Evolutionary conservation across 768 basidiomycete species (phyloP).

Genomic region (Astraeus odoratus): DNA sequence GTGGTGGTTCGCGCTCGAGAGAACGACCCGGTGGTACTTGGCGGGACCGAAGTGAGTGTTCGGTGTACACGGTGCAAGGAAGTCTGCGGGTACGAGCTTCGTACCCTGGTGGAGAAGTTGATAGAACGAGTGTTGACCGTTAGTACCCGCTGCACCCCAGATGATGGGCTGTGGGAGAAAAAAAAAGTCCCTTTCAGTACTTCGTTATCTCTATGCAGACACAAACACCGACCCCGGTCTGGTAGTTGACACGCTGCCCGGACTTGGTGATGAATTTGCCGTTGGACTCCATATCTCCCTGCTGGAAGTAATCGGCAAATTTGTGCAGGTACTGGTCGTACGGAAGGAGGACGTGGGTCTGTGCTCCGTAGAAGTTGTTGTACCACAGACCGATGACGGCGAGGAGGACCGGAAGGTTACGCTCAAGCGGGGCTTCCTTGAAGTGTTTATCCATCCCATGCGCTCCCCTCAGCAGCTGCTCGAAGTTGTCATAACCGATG

Average conservation of each 20-base stretch:
- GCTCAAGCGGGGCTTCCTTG: slow-evolving; percentile 76
- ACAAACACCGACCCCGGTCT: slow-evolving; percentile 74
- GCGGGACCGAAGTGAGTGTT: slow-evolving; percentile 85
- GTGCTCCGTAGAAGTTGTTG: slow-evolving; percentile 96
- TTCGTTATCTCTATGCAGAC: background rate
- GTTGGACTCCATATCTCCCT: slow-evolving; percentile 99
- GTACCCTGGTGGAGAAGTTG: slow-evolving; percentile 95
- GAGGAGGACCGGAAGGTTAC: slow-evolving; percentile 88
- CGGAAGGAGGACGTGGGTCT: slow-evolving; percentile 91
- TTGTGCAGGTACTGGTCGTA: slow-evolving; percentile 99
- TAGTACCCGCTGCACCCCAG: slow-evolving; percentile 98
- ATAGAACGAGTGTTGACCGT: slow-evolving; percentile 99
- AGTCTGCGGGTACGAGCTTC: slow-evolving; percentile 87
- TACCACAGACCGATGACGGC: slow-evolving; percentile 95
- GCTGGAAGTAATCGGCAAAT: slow-evolving; percentile 99
- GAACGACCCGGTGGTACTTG: no score
- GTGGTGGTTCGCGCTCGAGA: no score
- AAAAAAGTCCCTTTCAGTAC: background rate
- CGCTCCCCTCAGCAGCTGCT: slow-evolving; percentile 81
- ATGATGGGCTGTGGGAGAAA: slow-evolving; percentile 71
- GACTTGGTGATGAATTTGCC: slow-evolving; percentile 95
- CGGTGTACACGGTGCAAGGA: slow-evolving; percentile 82
- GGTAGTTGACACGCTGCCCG: slow-evolving; percentile 88
- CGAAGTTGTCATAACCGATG: slow-evolving; percentile 93
- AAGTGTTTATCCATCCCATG: slow-evolving; percentile 99